A percentile compares a stretch with the other conserved stretches of the same genome.
Conservation (phyloP, 2,329 filamentous ascomycete species). For the Nothomitra cinnamomea region DNA sequence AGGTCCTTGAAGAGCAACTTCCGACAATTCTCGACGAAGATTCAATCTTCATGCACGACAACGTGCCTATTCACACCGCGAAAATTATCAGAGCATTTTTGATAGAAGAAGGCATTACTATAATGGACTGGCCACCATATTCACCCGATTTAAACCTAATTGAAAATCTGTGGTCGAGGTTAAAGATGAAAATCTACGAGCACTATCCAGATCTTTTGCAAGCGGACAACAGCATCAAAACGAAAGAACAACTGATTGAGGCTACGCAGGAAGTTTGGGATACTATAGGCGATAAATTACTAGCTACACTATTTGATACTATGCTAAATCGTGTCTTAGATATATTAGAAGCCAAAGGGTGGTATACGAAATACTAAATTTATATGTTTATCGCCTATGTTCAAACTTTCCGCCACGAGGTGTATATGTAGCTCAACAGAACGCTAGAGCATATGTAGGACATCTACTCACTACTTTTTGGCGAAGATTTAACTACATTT, state of each 20-base stretch:
- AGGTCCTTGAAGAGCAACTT: too few relatives aligned
- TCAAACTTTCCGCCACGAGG: not conserved
- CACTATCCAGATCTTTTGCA: not conserved
- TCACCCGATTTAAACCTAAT: not conserved
- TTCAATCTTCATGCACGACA: too few relatives aligned
- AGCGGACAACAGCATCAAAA: not conserved
- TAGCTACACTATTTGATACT: not conserved
- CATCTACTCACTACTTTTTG: too few relatives aligned
- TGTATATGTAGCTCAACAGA: too few relatives aligned
- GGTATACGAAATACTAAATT: not conserved
- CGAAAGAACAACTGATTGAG: not conserved
- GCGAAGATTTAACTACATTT: too few relatives aligned
- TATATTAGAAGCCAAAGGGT: not conserved
- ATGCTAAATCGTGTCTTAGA: not conserved
- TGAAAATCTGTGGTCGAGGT: not conserved
- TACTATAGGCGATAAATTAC: not conserved
- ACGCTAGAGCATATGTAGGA: too few relatives aligned
- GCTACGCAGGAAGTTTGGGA: not conserved
- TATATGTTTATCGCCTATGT: not conserved
- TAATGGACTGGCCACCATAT: not conserved
- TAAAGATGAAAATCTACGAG: not conserved
- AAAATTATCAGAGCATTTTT: constrained; percentile 1
- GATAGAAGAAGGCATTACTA: not conserved
- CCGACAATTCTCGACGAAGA: too few relatives aligned
- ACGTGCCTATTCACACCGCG: too few relatives aligned